Conservation (phyloP, 805 yeast genomes). For the Ogataea henricii region DNA sequence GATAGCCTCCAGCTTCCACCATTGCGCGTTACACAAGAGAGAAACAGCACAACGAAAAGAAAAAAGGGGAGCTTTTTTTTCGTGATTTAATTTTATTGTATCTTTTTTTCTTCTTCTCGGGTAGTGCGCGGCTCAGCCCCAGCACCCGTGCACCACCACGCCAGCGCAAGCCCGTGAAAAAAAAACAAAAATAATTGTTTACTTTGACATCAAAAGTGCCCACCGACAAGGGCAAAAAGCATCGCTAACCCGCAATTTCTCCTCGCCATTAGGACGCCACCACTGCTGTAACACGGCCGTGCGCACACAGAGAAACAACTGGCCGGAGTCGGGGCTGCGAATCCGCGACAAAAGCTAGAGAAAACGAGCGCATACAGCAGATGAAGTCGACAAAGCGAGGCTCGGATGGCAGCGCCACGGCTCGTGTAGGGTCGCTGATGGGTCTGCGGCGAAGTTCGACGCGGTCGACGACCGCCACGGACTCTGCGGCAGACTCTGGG, state of each 20-base stretch:
- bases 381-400: constrained; percentile 21
- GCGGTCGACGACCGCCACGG: not conserved
- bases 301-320: not conserved
- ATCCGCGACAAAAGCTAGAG: not conserved
- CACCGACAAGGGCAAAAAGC: too few relatives aligned
- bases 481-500: not conserved
- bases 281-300: not conserved
- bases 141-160: not conserved
- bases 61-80: not conserved
- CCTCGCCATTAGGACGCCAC: not conserved
- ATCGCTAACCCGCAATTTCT: not conserved
- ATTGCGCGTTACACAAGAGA: not conserved
- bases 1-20: not conserved
- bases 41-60: not conserved
- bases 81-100: not conserved
- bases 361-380: not conserved
- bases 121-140: not conserved
- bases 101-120: not conserved
- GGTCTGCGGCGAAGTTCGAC: constrained; percentile 25
- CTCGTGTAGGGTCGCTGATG: constrained; percentile 26
- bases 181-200: constrained; percentile 1
- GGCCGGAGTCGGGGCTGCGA: not conserved
- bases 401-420: constrained; percentile 16
- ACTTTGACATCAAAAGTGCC: not conserved
- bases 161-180: too few relatives aligned